These are phyloP conservation scores for Otatea glauca DNA, from an alignment of 176 grass and related monocot species.

Conservation along the genomic window DNA sequence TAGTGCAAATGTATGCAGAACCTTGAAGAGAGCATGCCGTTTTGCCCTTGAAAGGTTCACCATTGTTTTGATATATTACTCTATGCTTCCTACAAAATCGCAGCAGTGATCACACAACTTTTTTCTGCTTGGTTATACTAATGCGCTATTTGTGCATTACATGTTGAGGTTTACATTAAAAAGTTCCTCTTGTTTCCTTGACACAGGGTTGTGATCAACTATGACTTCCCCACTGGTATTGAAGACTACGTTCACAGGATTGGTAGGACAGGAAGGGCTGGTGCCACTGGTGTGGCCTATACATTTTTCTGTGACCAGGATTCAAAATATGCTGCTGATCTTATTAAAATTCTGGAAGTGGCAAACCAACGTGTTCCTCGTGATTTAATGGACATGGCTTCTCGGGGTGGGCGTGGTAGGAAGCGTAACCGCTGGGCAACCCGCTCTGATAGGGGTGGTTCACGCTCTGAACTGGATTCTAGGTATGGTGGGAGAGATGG, in stretches of 20 bases:
- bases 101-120: neutral
- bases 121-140: neutral
- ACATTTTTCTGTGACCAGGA: conserved; percentile 94
- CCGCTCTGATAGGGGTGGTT: conserved; percentile 51
- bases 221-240: conserved; percentile 95
- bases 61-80: neutral
- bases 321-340: conserved; percentile 82
- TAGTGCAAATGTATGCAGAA: neutral
- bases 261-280: conserved; percentile 89
- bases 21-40: conserved; percentile 6
- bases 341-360: conserved; percentile 89
- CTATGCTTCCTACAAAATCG: conserved; percentile 14
- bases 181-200: conserved; percentile 31
- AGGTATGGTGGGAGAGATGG: conserved; percentile 50
- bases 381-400: conserved; percentile 78
- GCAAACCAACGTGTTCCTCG: conserved; percentile 80
- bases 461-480: conserved; percentile 53
- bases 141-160: neutral
- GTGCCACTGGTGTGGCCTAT: conserved; percentile 90
- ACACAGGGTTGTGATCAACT: conserved; percentile 90
- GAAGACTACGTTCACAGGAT: conserved; percentile 99
- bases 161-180: neutral
- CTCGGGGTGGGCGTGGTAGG: conserved; percentile 62
- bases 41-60: neutral
- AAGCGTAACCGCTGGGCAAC: conserved; percentile 52